These are phyloP conservation scores for Fusarium decemcellulare DNA, from an alignment of 2,329 filamentous ascomycete genomes.

Conservation along the genomic window DNA sequence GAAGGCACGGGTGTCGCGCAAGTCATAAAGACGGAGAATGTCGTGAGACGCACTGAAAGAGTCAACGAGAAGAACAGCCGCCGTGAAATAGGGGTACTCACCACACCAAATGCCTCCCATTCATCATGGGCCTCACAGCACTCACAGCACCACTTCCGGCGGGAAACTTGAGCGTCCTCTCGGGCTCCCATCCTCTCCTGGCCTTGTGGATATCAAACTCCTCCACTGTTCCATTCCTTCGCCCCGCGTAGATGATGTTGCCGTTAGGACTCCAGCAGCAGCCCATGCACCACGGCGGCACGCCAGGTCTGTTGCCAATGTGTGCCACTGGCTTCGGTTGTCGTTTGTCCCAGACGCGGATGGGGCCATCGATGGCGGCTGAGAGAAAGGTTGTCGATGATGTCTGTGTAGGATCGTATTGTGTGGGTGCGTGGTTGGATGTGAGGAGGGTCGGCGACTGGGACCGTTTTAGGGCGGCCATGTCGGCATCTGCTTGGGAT, in stretches of 20 bases:
- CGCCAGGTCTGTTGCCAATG: constrained; percentile 79
- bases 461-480: constrained; percentile 34
- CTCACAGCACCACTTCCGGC: constrained; percentile 91
- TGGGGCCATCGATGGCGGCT: constrained; percentile 86
- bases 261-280: constrained; percentile 97
- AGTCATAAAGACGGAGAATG: constrained; percentile 92
- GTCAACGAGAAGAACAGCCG: not conserved
- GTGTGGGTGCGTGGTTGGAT: constrained; percentile 54
- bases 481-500: constrained; percentile 25
- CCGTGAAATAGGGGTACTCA: constrained; percentile 41
- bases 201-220: constrained; percentile 91
- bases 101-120: constrained; percentile 92
- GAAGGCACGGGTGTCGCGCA: constrained; percentile 74
- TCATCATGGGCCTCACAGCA: constrained; percentile 90
- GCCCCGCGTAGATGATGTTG: constrained; percentile 93
- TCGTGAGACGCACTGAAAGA: constrained; percentile 87
- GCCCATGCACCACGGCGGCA: constrained; percentile 97
- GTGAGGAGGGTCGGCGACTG: constrained; percentile 50
- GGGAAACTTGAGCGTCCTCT: constrained; percentile 88
- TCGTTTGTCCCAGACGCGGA: constrained; percentile 94
- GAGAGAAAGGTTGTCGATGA: constrained; percentile 89
- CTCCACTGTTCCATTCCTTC: constrained; percentile 93
- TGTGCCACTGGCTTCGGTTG: constrained; percentile 82
- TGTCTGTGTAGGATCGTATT: constrained; percentile 69
- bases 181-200: constrained; percentile 75